phyloP scores from a whole-genome alignment of 108 stramenopile species.

The Nitzschia sp. region DNA sequence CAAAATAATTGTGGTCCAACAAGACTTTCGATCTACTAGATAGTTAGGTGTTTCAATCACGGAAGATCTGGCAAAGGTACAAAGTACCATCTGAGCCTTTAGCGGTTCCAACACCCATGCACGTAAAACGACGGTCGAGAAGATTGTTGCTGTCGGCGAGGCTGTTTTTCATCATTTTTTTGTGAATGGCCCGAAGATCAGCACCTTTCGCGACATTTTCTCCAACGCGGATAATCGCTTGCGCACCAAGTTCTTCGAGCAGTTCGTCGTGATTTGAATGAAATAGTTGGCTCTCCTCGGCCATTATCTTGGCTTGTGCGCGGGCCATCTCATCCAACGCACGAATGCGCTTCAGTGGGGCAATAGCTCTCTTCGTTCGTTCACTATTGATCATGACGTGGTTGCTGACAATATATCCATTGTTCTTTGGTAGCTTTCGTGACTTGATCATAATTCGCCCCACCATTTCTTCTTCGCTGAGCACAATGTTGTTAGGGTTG shows the following conservation, averaged over 20 bases:
- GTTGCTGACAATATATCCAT: conserved; percentile 21
- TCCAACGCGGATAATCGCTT: conserved; percentile 13
- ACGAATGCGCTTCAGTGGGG: conserved; percentile 24
- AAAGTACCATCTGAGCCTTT: conserved; percentile 25
- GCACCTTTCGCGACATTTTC: conserved; percentile 35
- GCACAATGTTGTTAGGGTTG: not conserved
- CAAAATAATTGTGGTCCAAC: too few species aligned
- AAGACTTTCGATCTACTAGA: too few species aligned
- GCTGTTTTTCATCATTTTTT: conserved; percentile 23
- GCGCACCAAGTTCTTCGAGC: not conserved
- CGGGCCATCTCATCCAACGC: conserved; percentile 45
- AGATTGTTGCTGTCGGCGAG: conserved; percentile 41
- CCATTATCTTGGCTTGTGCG: conserved; percentile 35
- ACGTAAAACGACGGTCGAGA: conserved; percentile 33
- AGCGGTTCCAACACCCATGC: conserved; percentile 45
- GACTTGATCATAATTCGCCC: not conserved
- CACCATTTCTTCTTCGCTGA: conserved; percentile 1
- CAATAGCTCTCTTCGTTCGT: conserved; percentile 19
- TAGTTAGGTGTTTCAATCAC: conserved; percentile 19
- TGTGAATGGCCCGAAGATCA: conserved; percentile 22
- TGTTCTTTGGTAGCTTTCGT: not conserved
- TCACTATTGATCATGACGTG: conserved; percentile 46
- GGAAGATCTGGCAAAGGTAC: conserved; percentile 45
- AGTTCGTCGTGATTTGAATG: conserved; percentile 23
- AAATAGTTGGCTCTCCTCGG: conserved; percentile 14